Evolutionary conservation across 2,329 filamentous ascomycete genomes (phyloP), one percentile per base, ranked within the genome.

Genomic region (Penicillium sp.): DNA sequence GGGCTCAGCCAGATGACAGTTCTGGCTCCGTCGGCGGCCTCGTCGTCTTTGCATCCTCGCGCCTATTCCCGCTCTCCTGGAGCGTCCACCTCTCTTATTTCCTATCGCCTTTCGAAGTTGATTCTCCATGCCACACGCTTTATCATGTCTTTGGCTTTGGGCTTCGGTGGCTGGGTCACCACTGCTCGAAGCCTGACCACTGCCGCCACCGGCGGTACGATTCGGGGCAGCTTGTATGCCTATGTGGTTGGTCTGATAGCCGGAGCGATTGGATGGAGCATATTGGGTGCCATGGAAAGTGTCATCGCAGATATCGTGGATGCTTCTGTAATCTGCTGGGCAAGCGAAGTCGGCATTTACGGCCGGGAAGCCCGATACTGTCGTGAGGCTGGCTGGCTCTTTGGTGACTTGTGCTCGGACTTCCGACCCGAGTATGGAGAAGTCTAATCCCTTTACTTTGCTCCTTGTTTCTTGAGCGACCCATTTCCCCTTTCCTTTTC

Each of bases 81-180:
- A 63, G 50, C 69, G 61, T 74, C 76, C 41, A 65, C 73, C 2
- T 79, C 85, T 1, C 78, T 96, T n/a, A 77, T 94, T 22, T 88
- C 94, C 0, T 99, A 97, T 69, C 85, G 90, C 4, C 84, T 97
- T 8, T 89, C 94, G 1, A 97, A 96, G 70, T 81, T 97, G 25
- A 81, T 99, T 7, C 83, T 99, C 3, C 90, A 96, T 62, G 90
- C 92, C 3, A 94, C 91, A 1, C 85, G 92, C 16, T 89, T 92
- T 68, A 88, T 96, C 65, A 95, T 96, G 84, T 90, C 90, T 0
- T 84, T 92, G 42, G 89, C 86, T 0, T 82, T 99, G 27, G 92
- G 92, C 0, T 95, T 97, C 65, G 92, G 89, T 4, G 92, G 90
- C n/a, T 99, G 94, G 94, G 90, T 97, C 8, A 88, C 90, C 42